Base-by-base conservation (phyloP, 768 basidiomycete genomes). In the Strobilomyces confusus region DNA sequence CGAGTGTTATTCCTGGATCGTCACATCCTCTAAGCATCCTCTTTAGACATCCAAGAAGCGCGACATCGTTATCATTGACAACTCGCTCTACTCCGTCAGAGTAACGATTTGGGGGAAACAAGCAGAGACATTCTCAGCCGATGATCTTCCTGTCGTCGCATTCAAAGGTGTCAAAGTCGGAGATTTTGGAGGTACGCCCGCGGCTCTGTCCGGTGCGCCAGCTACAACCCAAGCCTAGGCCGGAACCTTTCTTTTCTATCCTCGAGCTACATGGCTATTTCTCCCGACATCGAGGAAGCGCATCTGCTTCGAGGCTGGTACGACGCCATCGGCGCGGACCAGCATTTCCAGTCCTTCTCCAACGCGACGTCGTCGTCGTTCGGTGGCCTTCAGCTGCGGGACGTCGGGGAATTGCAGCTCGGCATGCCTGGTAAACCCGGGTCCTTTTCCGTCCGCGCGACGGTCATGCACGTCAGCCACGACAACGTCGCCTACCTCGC, bases 101-200 rank as follows among this genome's bases (percentile, higher is more conserved):
- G 67, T 98, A 58, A 99, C 95, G 4, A 75, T 98, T 29, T 99
- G 95, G 97, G 97, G 95, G 23, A 92, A 89, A 68, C 88, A 92
- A 68, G 95, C 95, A 0, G 92, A 98, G 67, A 79, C 80, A 38
- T 98, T 83, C 67, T 68, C 70, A n/a, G 72, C 77, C 6, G 74
- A 78, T 12, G 76, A 77, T 45, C 66, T 78, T 46, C 83, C 91
- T 8, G 84, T 98, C 29, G 79, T 95, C 58, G 95, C 95, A 5
- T 91, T 95, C 80, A 97, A 95, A 71, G 88, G 91, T 22, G 92
- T 92, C 58, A 92, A 87, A 68, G 90, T 98, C 37, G 86, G 92
- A 23, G 95, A 98, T 59, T 99, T 87, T 68, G 86, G 87, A 63
- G 92, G 92, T 83, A 60, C 46, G 73, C 51, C 2, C 15, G 34